phyloP scores from a whole-genome alignment of 129 eudicot species.

The Artemisia argyi region DNA sequence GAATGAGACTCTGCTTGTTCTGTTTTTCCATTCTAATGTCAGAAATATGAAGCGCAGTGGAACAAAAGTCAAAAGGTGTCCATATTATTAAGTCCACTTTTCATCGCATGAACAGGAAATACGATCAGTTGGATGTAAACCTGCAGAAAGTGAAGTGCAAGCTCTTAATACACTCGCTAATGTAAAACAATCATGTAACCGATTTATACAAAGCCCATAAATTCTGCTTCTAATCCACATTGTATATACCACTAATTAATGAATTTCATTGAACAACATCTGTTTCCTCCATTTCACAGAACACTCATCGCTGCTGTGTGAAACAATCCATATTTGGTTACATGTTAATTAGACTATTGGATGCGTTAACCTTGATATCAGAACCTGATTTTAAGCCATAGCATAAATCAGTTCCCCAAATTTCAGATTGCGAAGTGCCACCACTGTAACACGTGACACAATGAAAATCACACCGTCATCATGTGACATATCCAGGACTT shows the following conservation, averaged over 20 bases:
- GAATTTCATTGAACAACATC: slow-evolving; percentile 49
- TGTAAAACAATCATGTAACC: slow-evolving; percentile 42
- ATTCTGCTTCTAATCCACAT: slow-evolving; percentile 44
- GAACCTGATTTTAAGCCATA: slow-evolving; percentile 36
- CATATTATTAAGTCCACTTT: slow-evolving; percentile 25
- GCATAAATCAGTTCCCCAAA: slow-evolving; percentile 43
- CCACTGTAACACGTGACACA: slow-evolving; percentile 5
- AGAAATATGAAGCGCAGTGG: slow-evolving; percentile 41
- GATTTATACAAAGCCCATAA: slow-evolving; percentile 25
- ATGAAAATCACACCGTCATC: no score
- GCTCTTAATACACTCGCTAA: slow-evolving; percentile 45
- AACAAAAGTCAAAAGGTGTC: slow-evolving; percentile 41
- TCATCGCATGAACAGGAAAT: slow-evolving; percentile 38
- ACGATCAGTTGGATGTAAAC: slow-evolving; percentile 33
- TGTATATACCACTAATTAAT: slow-evolving; percentile 31
- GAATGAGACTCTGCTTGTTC: slow-evolving; percentile 37
- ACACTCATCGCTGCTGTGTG: slow-evolving; percentile 30
- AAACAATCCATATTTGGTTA: slow-evolving; percentile 41
- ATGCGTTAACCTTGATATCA: slow-evolving; percentile 22
- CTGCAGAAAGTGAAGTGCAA: slow-evolving; percentile 30
- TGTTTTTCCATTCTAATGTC: slow-evolving; percentile 36
- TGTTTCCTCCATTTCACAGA: slow-evolving; percentile 35
- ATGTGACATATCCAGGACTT: neutral
- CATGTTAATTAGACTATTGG: slow-evolving; percentile 49
- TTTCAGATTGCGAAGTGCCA: slow-evolving; percentile 20